Percentiles rank a stretch among this genome's conserved stretches.
Conservation (phyloP, 1,139 yeast genomes). For the Scheffersomyces illinoinensis region DNA sequence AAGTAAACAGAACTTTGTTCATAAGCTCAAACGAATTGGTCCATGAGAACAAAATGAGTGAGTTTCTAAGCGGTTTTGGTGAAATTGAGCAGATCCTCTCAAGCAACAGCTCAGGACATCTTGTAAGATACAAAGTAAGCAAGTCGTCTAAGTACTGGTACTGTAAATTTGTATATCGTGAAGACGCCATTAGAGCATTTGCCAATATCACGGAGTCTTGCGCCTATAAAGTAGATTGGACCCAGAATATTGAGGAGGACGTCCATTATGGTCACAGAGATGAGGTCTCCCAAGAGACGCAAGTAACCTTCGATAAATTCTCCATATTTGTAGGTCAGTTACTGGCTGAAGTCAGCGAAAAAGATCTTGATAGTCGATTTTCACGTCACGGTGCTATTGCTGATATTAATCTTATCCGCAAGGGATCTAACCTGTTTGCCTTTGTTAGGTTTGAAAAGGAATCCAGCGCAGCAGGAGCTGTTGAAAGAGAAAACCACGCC, state of each 20-base stretch:
- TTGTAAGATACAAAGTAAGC: constrained; percentile 18
- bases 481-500: constrained; percentile 79
- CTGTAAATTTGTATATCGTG: constrained; percentile 78
- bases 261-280: constrained; percentile 7
- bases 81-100: constrained; percentile 70
- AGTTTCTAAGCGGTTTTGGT: constrained; percentile 56
- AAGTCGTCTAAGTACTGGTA: constrained; percentile 60
- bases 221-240: constrained; percentile 73
- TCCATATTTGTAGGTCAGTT: constrained; percentile 81
- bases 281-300: constrained; percentile 5
- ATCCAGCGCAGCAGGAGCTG: constrained; percentile 79
- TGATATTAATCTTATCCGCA: constrained; percentile 51
- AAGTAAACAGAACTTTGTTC: constrained; percentile 83
- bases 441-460: constrained; percentile 66
- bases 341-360: constrained; percentile 52
- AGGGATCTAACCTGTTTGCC: constrained; percentile 61
- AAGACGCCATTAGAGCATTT: constrained; percentile 88
- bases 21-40: constrained; percentile 34
- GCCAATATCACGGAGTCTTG: constrained; percentile 60
- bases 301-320: constrained; percentile 56
- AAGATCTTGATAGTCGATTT: constrained; percentile 59
- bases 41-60: constrained; percentile 32
- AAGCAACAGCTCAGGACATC: constrained; percentile 41
- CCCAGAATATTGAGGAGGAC: constrained; percentile 63
- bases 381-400: constrained; percentile 63